phyloP scores from a whole-genome alignment of 1,284 basidiomycete genomes.

The Vanrija pseudolonga region DNA sequence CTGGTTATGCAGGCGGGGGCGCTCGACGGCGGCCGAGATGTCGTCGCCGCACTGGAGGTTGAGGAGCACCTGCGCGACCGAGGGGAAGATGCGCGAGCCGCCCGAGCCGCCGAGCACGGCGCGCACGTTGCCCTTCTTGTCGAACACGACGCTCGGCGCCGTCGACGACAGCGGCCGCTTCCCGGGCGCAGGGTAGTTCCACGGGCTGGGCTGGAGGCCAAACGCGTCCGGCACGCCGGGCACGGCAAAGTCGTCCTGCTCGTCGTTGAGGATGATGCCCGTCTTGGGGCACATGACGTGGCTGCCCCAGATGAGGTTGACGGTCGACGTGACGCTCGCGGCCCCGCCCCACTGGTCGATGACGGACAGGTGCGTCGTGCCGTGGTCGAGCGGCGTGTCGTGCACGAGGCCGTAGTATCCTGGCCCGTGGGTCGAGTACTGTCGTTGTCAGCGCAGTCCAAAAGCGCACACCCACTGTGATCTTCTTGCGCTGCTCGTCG shows the following conservation, averaged over 20 bases:
- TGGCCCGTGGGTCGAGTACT: constrained; percentile 66
- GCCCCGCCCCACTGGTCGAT: constrained; percentile 81
- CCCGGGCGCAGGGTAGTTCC: constrained; percentile 79
- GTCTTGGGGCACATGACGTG: constrained; percentile 75
- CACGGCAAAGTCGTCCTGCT: constrained; percentile 78
- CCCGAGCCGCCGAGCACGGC: constrained; percentile 79
- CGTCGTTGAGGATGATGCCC: constrained; percentile 84
- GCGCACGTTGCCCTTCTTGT: constrained; percentile 65
- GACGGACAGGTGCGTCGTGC: constrained; percentile 82
- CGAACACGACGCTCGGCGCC: constrained; percentile 72
- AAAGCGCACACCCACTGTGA: too few relatives aligned
- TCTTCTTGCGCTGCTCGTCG: constrained; percentile 53
- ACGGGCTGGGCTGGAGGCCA: constrained; percentile 79
- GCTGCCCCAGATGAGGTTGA: constrained; percentile 85
- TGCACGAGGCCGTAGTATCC: constrained; percentile 80
- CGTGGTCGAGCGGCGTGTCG: constrained; percentile 73
- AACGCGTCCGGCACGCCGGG: constrained; percentile 77
- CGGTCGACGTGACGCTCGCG: constrained; percentile 75
- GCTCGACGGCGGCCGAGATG: constrained; percentile 74
- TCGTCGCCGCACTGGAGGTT: constrained; percentile 81
- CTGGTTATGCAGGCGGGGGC: constrained; percentile 86
- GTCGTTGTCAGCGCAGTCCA: too few relatives aligned
- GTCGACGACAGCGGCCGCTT: constrained; percentile 85
- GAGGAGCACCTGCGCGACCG: constrained; percentile 74
- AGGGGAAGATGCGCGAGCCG: constrained; percentile 76